Evolutionary conservation across 805 yeast species (phyloP).

Genomic region (Nakazawaea sp.): DNA sequence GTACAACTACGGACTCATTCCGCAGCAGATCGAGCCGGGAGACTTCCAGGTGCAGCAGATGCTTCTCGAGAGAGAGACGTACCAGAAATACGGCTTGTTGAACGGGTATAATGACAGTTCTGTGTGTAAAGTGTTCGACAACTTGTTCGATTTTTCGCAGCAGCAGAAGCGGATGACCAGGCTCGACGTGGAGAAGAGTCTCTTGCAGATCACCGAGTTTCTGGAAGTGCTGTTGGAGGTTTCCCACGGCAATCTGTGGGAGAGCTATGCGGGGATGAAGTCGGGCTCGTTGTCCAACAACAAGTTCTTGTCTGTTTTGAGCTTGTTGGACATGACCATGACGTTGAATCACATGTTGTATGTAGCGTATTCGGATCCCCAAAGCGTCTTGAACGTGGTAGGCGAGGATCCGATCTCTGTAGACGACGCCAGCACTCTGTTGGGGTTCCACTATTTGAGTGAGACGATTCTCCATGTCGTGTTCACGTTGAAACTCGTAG

Average conservation of each 20-base stretch:
- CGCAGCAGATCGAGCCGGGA: background rate
- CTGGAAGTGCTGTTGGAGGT: no score
- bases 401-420: no score
- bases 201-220: background rate
- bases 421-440: no score
- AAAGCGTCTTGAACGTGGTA: constrained; percentile 1
- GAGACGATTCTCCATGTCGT: background rate
- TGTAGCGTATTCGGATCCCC: constrained; percentile 5
- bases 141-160: constrained; percentile 1
- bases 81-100: background rate
- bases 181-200: constrained; percentile 6
- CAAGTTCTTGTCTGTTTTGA: no score
- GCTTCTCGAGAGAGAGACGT: background rate
- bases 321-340: constrained; percentile 1
- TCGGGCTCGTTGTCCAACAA: no score
- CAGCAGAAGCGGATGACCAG: constrained; percentile 3
- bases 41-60: background rate
- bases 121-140: background rate
- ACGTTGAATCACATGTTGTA: constrained; percentile 6
- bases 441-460: no score
- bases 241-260: no score
- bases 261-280: no score
- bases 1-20: background rate
- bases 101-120: background rate
- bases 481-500: constrained; percentile 4